These are phyloP conservation scores for Acrasis kona DNA, from an alignment of 78 protist genomes.

Conservation along the genomic window DNA sequence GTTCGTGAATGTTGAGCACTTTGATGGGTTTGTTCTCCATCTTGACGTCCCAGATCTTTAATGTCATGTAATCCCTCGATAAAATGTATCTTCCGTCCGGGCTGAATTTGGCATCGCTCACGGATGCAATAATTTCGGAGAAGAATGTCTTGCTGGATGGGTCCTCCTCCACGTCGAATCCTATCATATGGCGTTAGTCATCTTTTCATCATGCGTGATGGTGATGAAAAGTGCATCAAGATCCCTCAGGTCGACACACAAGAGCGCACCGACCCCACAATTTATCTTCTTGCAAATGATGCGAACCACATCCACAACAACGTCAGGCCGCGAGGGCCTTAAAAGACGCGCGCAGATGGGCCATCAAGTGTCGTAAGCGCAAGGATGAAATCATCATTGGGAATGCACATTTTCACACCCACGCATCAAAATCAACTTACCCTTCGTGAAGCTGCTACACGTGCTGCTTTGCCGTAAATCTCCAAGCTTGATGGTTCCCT, in stretches of 20 bases:
- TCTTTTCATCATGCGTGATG: too few relatives aligned
- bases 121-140: conserved; percentile 75
- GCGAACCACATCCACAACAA: too few relatives aligned
- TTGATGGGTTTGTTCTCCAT: conserved; percentile 60
- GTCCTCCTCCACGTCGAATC: conserved; percentile 49
- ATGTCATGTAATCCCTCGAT: conserved; percentile 85
- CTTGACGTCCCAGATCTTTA: conserved; percentile 83
- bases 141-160: conserved; percentile 62
- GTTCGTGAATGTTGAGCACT: conserved; percentile 76
- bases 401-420: too few relatives aligned
- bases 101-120: conserved; percentile 77
- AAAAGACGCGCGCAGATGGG: too few relatives aligned
- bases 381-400: too few relatives aligned
- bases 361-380: too few relatives aligned
- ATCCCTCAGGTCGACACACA: too few relatives aligned
- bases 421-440: too few relatives aligned
- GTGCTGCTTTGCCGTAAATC: conserved; percentile 76
- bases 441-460: conserved; percentile 63
- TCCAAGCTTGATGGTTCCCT: conserved; percentile 53
- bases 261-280: too few relatives aligned
- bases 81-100: conserved; percentile 78
- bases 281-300: too few relatives aligned
- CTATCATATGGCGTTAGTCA: not conserved
- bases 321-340: too few relatives aligned
- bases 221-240: too few relatives aligned